A percentile compares a stretch with the other conserved stretches of the same genome.
Conservation (phyloP, 1,284 basidiomycete species). For the Ustilago crameri region DNA sequence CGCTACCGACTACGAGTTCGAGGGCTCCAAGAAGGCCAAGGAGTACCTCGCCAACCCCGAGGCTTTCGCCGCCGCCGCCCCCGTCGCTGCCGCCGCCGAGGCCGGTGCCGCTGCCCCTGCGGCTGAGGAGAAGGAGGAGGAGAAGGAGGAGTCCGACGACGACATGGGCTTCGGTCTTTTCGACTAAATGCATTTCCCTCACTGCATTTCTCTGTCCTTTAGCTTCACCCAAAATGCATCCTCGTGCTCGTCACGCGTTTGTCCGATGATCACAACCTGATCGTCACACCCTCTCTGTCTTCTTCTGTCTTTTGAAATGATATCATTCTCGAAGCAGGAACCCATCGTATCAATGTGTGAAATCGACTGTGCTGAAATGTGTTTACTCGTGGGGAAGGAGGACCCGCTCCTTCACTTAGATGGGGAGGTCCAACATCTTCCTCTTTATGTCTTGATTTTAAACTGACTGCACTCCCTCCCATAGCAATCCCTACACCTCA, state of each 20-base stretch:
- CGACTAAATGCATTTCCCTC: slow-evolving; percentile 73
- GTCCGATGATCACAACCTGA: too few relatives aligned
- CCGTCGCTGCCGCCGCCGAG: slow-evolving; percentile 74
- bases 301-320: too few relatives aligned
- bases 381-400: background rate
- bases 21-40: slow-evolving; percentile 93
- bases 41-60: slow-evolving; percentile 97
- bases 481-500: slow-evolving; percentile 55
- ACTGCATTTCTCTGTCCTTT: background rate
- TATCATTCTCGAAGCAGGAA: too few relatives aligned
- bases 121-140: slow-evolving; percentile 74
- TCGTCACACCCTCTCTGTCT: too few relatives aligned
- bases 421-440: background rate
- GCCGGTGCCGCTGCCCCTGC: slow-evolving; percentile 73
- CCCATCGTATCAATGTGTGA: too few relatives aligned
- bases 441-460: slow-evolving; percentile 7
- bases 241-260: too few relatives aligned
- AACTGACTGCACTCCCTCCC: slow-evolving; percentile 30
- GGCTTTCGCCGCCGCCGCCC: slow-evolving; percentile 85
- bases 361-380: background rate
- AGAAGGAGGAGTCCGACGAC: slow-evolving; percentile 74
- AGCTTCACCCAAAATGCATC: background rate
- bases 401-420: background rate
- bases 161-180: slow-evolving; percentile 77
- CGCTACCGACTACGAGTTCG: slow-evolving; percentile 93